These are phyloP conservation scores for Buddleja alternifolia DNA, from an alignment of 257 asterid species.

Conservation along the genomic window DNA sequence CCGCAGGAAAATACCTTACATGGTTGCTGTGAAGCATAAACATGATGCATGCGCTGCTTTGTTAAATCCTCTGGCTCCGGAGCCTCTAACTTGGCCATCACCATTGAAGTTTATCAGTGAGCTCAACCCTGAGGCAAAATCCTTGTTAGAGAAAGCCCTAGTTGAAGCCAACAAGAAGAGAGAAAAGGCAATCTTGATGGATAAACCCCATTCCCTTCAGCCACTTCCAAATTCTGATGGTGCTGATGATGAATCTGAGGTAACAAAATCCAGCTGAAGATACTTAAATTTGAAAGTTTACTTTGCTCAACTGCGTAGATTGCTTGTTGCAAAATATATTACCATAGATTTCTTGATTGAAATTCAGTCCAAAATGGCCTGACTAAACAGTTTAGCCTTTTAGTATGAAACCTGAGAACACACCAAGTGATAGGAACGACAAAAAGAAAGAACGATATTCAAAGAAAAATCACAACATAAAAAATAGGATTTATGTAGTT, in stretches of 20 bases:
- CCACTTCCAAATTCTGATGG: conserved; percentile 36
- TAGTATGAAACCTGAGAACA: neutral
- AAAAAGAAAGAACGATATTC: too few species aligned
- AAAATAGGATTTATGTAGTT: too few species aligned
- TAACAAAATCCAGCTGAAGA: conserved; percentile 30
- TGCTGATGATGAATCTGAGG: conserved; percentile 64
- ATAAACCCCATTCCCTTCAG: conserved; percentile 35
- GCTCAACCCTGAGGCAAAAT: conserved; percentile 71
- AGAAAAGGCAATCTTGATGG: conserved; percentile 62
- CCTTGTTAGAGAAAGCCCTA: conserved; percentile 66
- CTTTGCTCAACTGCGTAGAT: neutral
- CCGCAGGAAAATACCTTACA: conserved; percentile 73
- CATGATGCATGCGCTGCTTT: conserved; percentile 74
- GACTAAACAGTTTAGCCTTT: neutral
- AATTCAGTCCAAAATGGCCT: neutral
- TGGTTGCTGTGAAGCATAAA: conserved; percentile 75
- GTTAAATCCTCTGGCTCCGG: conserved; percentile 77
- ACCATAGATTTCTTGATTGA: neutral
- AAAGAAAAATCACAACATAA: too few species aligned
- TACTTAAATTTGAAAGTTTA: neutral
- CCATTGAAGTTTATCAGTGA: conserved; percentile 76
- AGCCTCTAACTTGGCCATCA: conserved; percentile 86
- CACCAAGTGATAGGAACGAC: neutral
- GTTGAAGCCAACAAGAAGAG: conserved; percentile 73
- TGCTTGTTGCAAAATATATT: neutral